Base-by-base conservation (phyloP, 306 rosid genomes). In the Crataegus laevigata region DNA sequence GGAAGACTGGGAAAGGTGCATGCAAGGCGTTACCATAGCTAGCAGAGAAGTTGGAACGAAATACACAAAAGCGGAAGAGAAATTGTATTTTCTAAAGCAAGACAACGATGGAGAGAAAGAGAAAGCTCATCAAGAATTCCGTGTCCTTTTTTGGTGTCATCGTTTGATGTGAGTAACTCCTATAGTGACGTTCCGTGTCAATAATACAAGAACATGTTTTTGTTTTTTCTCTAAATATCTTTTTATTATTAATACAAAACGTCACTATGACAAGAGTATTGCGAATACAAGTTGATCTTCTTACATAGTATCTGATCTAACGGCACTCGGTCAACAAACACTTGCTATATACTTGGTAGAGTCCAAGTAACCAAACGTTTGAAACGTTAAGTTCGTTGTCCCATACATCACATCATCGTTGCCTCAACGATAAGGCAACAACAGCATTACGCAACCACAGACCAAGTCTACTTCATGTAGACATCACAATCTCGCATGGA, bases 131-230 rank as follows among this genome's bases (percentile, higher is more conserved):
- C 19, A 22, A 8, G 67, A 15, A 34, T 72, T 58, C 55, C 17
- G 75, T 36, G 66, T 24, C 64, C 65, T 0, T 38, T 4, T 15
- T 47, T 15, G 1, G 1, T 15, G 52, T 47, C 18, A 14, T 14
- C 0, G 2, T 47, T 14, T 47, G 3, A 47, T 2, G 4, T 0
- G 17, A 47, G 8, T 45, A 47, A 45, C 7, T 14, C 0, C 0
- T 47, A 15, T 1, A 47, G 1, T 2, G 2, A 0, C 3, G 0
- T 47, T 47, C 0, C 0, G 1, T 47, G 19, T 47, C 2, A 15
- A 47, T 0, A 47, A 47, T 5, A 47, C 3, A 47, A 47, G 1
- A 5, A 47, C 0, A 47, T 15, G 7, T 47, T 0, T 45, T 14
- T 4, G 0, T 4, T 45, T 45, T 45, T 14, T 1, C 0, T 45